phyloP scores from a whole-genome alignment of 2,329 filamentous ascomycete species.

The Colletotrichum orchidophilum region DNA sequence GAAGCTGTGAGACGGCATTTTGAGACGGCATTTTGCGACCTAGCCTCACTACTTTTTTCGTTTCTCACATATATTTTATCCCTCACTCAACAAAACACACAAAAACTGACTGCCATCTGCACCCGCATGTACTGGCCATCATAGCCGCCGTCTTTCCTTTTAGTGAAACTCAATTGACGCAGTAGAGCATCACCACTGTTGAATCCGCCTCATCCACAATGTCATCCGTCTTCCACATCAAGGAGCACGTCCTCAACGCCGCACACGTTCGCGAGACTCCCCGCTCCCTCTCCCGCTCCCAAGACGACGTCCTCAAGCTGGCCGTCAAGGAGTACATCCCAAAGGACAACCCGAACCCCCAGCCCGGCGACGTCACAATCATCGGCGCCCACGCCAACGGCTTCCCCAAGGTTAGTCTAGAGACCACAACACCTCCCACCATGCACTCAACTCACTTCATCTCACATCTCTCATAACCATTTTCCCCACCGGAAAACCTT shows the following conservation, averaged over 20 bases:
- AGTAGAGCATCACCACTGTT: too few relatives aligned
- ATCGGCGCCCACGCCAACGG: slow-evolving; percentile 91
- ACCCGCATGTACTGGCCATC: background rate
- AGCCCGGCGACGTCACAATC: slow-evolving; percentile 83
- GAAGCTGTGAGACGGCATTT: background rate
- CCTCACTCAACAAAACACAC: background rate
- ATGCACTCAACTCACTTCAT: slow-evolving; percentile 12
- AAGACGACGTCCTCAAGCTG: slow-evolving; percentile 79
- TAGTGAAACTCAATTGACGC: background rate
- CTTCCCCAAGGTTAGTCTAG: slow-evolving; percentile 82
- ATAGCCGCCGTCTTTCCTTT: too few relatives aligned
- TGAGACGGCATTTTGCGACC: background rate
- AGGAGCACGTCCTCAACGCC: slow-evolving; percentile 77
- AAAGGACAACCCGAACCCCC: slow-evolving; percentile 71
- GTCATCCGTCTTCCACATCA: slow-evolving; percentile 66
- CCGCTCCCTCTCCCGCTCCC: slow-evolving; percentile 73
- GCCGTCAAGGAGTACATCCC: slow-evolving; percentile 91
- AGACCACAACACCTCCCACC: background rate
- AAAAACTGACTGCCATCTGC: background rate
- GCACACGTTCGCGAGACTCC: slow-evolving; percentile 87
- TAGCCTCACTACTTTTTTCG: background rate
- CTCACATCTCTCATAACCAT: background rate
- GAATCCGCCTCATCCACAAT: slow-evolving; percentile 37
- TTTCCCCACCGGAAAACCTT: too few relatives aligned
- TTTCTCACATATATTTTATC: background rate